Evolutionary conservation across 2,329 filamentous ascomycete species (phyloP).

Genomic region (Rugonectria rugulosa): DNA sequence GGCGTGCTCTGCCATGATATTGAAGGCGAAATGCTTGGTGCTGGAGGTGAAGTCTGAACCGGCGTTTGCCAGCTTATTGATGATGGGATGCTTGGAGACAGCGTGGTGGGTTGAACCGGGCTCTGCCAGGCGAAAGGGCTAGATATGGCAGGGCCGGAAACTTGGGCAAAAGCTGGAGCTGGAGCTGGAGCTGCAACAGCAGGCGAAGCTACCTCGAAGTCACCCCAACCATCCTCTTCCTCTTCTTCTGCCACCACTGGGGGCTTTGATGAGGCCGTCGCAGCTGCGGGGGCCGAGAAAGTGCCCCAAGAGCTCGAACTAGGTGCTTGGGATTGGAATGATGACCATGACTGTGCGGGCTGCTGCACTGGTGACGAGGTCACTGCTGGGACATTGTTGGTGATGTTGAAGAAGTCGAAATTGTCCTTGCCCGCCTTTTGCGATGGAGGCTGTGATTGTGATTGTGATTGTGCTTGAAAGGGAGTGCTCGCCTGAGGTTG

Average conservation of each 20-base stretch:
- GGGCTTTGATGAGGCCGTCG: slow-evolving; percentile 19
- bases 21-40: slow-evolving; percentile 18
- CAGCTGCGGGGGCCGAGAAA: slow-evolving; percentile 17
- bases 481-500: slow-evolving; percentile 18
- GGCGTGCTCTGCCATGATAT: slow-evolving; percentile 28
- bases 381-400: slow-evolving; percentile 23
- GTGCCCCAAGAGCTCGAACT: slow-evolving; percentile 29
- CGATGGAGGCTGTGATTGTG: slow-evolving; percentile 20
- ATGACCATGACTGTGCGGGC: slow-evolving; percentile 44
- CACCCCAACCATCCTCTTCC: slow-evolving; percentile 72
- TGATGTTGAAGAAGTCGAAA: slow-evolving; percentile 35
- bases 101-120: slow-evolving; percentile 7
- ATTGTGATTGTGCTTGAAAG: slow-evolving; percentile 18
- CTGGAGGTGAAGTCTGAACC: not conserved
- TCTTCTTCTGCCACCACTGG: slow-evolving; percentile 52
- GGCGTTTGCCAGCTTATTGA: slow-evolving; percentile 8
- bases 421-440: slow-evolving; percentile 36
- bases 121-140: slow-evolving; percentile 26
- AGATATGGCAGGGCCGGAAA: not conserved
- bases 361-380: slow-evolving; percentile 35
- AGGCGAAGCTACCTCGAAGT: slow-evolving; percentile 65
- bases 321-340: slow-evolving; percentile 37
- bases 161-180: not conserved
- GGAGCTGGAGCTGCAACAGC: slow-evolving; percentile 21
- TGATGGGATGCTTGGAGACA: not conserved